phyloP scores from a whole-genome alignment of 148 eudicot species.

The Chenopodium formosanum region DNA sequence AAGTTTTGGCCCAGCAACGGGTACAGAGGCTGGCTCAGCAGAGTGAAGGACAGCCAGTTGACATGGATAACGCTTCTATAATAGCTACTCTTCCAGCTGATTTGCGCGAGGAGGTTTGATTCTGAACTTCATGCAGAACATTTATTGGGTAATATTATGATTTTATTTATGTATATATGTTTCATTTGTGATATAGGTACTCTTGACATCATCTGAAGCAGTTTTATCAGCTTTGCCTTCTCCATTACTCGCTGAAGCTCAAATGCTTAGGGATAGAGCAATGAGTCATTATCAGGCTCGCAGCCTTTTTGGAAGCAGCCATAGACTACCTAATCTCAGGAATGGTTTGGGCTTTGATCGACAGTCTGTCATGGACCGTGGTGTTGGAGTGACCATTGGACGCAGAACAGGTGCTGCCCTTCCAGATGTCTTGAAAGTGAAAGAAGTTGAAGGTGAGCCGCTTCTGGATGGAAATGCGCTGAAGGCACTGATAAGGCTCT shows the following conservation, averaged over 20 bases:
- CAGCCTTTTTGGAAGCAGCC: slow-evolving; percentile 83
- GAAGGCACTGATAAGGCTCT: slow-evolving; percentile 80
- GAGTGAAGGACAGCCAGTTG: slow-evolving; percentile 97
- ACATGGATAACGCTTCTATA: slow-evolving; percentile 98
- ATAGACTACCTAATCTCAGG: slow-evolving; percentile 64
- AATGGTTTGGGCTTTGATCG: slow-evolving; percentile 86
- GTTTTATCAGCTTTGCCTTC: slow-evolving; percentile 93
- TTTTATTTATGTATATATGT: not conserved
- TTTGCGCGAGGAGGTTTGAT: slow-evolving; percentile 92
- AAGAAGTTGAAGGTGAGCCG: slow-evolving; percentile 97
- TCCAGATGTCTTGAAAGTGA: slow-evolving; percentile 64
- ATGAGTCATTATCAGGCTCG: slow-evolving; percentile 99
- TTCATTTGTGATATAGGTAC: slow-evolving; percentile 55
- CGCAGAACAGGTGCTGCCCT: slow-evolving; percentile 61
- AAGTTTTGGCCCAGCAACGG: slow-evolving; percentile 95
- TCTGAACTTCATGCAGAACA: not conserved
- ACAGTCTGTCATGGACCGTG: slow-evolving; percentile 85
- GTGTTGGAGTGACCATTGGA: slow-evolving; percentile 83
- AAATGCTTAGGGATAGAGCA: slow-evolving; percentile 96
- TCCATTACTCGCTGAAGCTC: slow-evolving; percentile 95
- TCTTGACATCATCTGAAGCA: slow-evolving; percentile 93
- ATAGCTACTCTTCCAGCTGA: slow-evolving; percentile 99
- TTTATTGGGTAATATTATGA: not conserved
- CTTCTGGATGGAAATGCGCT: slow-evolving; percentile 81
- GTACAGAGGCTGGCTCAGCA: slow-evolving; percentile 87